phyloP scores from a whole-genome alignment of 257 asterid genomes.

The Solanum tarapatanum region DNA sequence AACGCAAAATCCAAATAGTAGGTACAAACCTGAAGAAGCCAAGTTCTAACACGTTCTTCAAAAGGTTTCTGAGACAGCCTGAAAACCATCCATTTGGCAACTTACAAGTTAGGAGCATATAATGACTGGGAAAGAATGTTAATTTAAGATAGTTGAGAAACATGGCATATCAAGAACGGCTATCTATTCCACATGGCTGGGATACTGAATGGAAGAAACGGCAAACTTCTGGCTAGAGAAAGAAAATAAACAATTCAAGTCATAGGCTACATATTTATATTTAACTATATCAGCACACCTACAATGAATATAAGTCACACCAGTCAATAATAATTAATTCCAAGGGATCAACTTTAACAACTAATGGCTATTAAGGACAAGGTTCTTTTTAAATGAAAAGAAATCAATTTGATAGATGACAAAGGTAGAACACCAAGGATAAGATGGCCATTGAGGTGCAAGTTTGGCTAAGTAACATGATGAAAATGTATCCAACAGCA shows the following conservation, averaged over 20 bases:
- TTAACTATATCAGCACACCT: neutral
- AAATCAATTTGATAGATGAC: neutral
- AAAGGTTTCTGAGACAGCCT: slow-evolving; percentile 59
- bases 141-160: neutral
- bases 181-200: neutral
- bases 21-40: slow-evolving; percentile 56
- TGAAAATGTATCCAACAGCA: neutral
- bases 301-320: neutral
- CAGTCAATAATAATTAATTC: neutral
- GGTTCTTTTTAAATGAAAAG: neutral
- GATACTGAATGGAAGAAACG: neutral
- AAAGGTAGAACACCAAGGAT: neutral
- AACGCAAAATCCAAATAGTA: neutral
- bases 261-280: neutral
- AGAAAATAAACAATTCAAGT: neutral
- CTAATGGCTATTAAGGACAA: neutral
- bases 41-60: slow-evolving; percentile 52
- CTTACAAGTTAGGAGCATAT: neutral
- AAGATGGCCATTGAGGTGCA: neutral
- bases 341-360: neutral
- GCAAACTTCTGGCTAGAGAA: neutral
- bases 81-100: slow-evolving; percentile 22
- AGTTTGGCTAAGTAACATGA: neutral
- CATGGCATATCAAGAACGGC: neutral
- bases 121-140: neutral